A percentile compares a stretch with the other conserved stretches of the same genome.
Evolutionary conservation across 345 rosid genomes (phyloP).

Genomic region (Salix suchowensis): DNA sequence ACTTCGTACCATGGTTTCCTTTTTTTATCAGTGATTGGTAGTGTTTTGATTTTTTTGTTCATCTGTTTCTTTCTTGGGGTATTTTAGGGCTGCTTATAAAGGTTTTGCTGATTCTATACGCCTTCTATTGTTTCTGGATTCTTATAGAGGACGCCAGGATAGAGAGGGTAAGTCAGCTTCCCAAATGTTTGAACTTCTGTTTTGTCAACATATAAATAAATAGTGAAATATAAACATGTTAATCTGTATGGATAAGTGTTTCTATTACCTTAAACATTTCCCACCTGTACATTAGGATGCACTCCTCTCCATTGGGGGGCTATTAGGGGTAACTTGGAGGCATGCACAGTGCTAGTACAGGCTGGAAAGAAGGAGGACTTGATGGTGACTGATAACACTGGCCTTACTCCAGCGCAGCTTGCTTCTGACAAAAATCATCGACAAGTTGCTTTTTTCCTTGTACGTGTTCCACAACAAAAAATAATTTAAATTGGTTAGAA

Average conservation of each 20-base stretch:
- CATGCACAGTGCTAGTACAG: slow-evolving; percentile 95
- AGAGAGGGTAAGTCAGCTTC: slow-evolving; percentile 60
- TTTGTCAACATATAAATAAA: background rate
- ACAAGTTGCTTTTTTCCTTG: slow-evolving; percentile 99
- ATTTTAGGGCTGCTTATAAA: slow-evolving; percentile 95
- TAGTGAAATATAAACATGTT: background rate
- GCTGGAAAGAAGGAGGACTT: slow-evolving; percentile 97
- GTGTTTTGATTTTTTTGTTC: slow-evolving; percentile 9
- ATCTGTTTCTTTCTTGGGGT: slow-evolving; percentile 37
- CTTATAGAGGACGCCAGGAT: slow-evolving; percentile 93
- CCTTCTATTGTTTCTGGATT: slow-evolving; percentile 85
- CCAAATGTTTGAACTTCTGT: background rate
- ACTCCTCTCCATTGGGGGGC: slow-evolving; percentile 99
- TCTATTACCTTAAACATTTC: background rate
- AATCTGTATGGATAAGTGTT: background rate
- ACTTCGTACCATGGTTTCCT: background rate
- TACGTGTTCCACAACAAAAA: slow-evolving; percentile 52
- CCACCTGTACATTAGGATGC: slow-evolving; percentile 54
- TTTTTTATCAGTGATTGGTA: background rate
- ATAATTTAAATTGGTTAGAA: slow-evolving; percentile 25
- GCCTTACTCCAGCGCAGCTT: slow-evolving; percentile 98
- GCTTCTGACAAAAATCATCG: slow-evolving; percentile 95
- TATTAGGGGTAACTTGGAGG: slow-evolving; percentile 95
- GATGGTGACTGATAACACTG: slow-evolving; percentile 79
- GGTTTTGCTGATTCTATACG: slow-evolving; percentile 96